phyloP scores from a whole-genome alignment of 495 filamentous ascomycete species.

The Echria macrotheca region DNA sequence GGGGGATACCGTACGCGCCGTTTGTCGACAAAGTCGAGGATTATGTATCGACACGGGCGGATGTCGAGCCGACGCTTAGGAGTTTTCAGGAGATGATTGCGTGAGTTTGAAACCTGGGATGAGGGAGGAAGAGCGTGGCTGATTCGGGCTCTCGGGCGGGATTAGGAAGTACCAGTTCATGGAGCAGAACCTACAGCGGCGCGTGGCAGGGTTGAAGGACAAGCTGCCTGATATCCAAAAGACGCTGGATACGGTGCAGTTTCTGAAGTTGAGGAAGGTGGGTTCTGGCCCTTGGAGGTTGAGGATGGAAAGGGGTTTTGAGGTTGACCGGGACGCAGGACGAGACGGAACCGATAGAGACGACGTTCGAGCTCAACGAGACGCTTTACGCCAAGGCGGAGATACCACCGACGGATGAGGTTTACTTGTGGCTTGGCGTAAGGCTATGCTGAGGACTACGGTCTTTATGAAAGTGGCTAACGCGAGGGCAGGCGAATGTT shows the following conservation, averaged over 20 bases:
- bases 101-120: constrained; percentile 35
- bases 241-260: constrained; percentile 89
- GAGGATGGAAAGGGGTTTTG: neutral
- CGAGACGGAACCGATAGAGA: constrained; percentile 65
- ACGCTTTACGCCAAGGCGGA: constrained; percentile 87
- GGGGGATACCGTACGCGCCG: constrained; percentile 89
- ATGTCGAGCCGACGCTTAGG: constrained; percentile 84
- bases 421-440: constrained; percentile 93
- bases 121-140: neutral
- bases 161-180: constrained; percentile 97
- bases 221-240: constrained; percentile 97
- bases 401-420: constrained; percentile 79
- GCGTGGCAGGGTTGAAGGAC: constrained; percentile 77
- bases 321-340: constrained; percentile 18
- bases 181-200: constrained; percentile 84
- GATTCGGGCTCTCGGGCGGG: neutral
- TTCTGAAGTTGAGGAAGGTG: constrained; percentile 67
- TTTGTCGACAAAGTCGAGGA: constrained; percentile 96
- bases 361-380: constrained; percentile 93
- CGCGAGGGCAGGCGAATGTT: constrained; percentile 68
- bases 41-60: constrained; percentile 78
- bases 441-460: constrained; percentile 12
- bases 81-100: constrained; percentile 99
- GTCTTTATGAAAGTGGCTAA: constrained; percentile 7
- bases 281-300: neutral